phyloP scores from a whole-genome alignment of 345 rosid genomes.

The Carallia brachiata region DNA sequence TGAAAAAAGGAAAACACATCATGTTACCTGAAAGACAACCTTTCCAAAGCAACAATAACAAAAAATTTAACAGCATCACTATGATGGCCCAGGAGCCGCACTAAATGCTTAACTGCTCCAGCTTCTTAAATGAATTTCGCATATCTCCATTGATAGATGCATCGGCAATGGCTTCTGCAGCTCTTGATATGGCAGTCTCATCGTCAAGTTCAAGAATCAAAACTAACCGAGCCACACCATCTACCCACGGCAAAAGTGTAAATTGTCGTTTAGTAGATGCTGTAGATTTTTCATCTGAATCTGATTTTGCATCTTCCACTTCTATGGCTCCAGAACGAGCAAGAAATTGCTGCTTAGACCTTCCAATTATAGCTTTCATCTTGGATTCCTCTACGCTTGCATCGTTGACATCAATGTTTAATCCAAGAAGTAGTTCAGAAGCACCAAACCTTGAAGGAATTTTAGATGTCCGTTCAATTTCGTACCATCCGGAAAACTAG shows the following conservation, averaged over 20 bases:
- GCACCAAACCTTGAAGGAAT: slow-evolving; percentile 76
- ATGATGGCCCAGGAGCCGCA: slow-evolving; percentile 61
- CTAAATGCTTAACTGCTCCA: slow-evolving; percentile 69
- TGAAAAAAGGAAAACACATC: slow-evolving; percentile 1
- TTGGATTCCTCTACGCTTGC: slow-evolving; percentile 60
- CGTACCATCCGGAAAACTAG: slow-evolving; percentile 75
- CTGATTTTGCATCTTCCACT: slow-evolving; percentile 48
- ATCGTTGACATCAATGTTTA: slow-evolving; percentile 42
- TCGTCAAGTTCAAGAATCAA: slow-evolving; percentile 82
- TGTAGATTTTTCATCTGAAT: slow-evolving; percentile 34
- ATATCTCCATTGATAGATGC: slow-evolving; percentile 71
- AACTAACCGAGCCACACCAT: slow-evolving; percentile 87
- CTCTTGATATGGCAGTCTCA: slow-evolving; percentile 60
- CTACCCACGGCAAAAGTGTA: slow-evolving; percentile 69
- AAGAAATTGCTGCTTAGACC: slow-evolving; percentile 74
- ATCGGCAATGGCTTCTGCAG: slow-evolving; percentile 76
- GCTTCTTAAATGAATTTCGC: slow-evolving; percentile 79
- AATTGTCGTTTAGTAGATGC: slow-evolving; percentile 28
- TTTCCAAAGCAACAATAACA: slow-evolving; percentile 60
- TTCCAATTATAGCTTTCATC: slow-evolving; percentile 69
- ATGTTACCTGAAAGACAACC: slow-evolving; percentile 66
- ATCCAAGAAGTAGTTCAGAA: slow-evolving; percentile 69
- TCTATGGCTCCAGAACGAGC: slow-evolving; percentile 83
- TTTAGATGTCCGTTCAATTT: slow-evolving; percentile 49
- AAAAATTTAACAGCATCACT: slow-evolving; percentile 52